phyloP scores from a whole-genome alignment of 306 rosid species.

The Chamaecrista fasciculata region DNA sequence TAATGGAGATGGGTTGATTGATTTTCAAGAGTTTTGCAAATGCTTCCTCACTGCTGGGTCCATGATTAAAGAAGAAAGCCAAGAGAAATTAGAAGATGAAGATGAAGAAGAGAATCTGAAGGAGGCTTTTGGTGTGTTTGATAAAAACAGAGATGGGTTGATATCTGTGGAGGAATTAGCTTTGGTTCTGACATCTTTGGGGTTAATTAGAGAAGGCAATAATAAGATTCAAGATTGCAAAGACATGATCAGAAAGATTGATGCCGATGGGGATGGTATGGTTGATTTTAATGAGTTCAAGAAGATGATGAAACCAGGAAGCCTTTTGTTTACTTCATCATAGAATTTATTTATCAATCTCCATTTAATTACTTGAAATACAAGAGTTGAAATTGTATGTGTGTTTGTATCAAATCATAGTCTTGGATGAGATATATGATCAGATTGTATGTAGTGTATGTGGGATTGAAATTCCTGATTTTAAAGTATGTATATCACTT shows the following conservation, averaged over 20 bases:
- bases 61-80: not conserved
- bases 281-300: conserved; percentile 84
- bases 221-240: conserved; percentile 59
- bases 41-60: conserved; percentile 46
- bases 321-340: conserved; percentile 22
- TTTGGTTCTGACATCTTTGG: conserved; percentile 55
- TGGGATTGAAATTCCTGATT: too few species aligned
- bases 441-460: too few species aligned
- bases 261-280: conserved; percentile 92
- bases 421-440: too few species aligned
- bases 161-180: conserved; percentile 72
- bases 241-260: conserved; percentile 81
- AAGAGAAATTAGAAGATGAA: conserved; percentile 7
- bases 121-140: conserved; percentile 88
- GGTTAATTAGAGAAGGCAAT: conserved; percentile 75
- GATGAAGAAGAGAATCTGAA: conserved; percentile 36
- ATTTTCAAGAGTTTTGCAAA: conserved; percentile 81
- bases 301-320: conserved; percentile 58
- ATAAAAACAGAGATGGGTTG: conserved; percentile 63
- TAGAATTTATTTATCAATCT: too few species aligned
- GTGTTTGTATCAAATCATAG: too few species aligned
- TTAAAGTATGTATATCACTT: too few species aligned
- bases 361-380: too few species aligned
- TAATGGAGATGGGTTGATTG: conserved; percentile 77
- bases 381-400: too few species aligned